Conservation (phyloP, 2,329 filamentous ascomycete species). For the Amylocarpus encephaloides region DNA sequence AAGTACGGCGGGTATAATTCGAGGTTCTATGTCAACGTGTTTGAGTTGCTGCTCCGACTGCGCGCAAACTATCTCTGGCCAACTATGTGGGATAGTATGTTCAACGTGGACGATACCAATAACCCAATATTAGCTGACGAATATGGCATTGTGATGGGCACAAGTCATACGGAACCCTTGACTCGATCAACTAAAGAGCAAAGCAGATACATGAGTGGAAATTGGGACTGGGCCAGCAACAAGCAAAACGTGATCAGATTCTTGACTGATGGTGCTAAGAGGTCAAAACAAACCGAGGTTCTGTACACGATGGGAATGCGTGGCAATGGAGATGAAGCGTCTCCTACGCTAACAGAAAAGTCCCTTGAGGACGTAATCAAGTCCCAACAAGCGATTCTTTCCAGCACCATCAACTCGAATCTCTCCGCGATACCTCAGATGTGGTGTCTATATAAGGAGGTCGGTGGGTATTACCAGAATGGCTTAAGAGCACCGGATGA, state of each 20-base stretch:
- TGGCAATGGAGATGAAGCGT: constrained; percentile 58
- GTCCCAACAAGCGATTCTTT: constrained; percentile 51
- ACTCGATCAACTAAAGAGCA: constrained; percentile 52
- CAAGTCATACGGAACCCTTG: constrained; percentile 67
- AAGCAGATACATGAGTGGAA: constrained; percentile 42
- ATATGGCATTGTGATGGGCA: constrained; percentile 64
- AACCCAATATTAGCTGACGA: constrained; percentile 63
- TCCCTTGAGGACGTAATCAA: constrained; percentile 53
- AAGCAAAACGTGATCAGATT: constrained; percentile 60
- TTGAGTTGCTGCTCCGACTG: constrained; percentile 63
- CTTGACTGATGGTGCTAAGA: constrained; percentile 57
- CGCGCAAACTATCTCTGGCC: constrained; percentile 71
- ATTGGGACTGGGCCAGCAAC: constrained; percentile 64
- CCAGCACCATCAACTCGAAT: constrained; percentile 39
- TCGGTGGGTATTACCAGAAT: constrained; percentile 59
- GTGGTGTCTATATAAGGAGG: constrained; percentile 69
- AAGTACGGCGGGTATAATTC: constrained; percentile 36
- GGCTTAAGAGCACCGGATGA: constrained; percentile 58
- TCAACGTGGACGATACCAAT: constrained; percentile 59
- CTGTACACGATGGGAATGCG: constrained; percentile 64
- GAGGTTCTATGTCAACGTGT: constrained; percentile 57
- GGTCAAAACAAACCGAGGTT: constrained; percentile 58
- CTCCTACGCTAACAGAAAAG: constrained; percentile 46
- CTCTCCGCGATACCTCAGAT: constrained; percentile 49
- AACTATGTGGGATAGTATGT: constrained; percentile 62